Evolutionary conservation across 2,329 filamentous ascomycete species (phyloP), one percentile per base, ranked within the genome.

Genomic region (Dactylonectria macrodidyma): DNA sequence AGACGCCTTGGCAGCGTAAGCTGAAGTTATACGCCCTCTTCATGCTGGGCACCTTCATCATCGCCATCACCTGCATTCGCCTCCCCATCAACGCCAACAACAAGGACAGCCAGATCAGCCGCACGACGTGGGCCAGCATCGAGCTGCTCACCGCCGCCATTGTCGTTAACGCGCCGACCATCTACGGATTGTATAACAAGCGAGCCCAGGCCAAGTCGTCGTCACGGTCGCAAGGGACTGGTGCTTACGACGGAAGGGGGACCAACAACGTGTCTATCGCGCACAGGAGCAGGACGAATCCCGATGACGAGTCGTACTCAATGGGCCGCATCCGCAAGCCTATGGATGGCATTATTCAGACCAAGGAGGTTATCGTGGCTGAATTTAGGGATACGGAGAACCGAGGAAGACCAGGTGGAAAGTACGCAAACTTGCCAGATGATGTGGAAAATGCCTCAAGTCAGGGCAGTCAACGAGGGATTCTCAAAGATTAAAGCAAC

Each of bases 111-210:
- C 81, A 82, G 46, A 68, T 78, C 6, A 80, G 78, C 51, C 77
- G 81, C 16, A 80, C 80, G 4, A 80, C 79, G 1, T 83, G 81
- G 78, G 80, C 80, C 5, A 81, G 79, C 44, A 76, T 77, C 5
- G 82, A 84, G 63, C 75, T 83, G n/a, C 54, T 79, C 5, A 75
- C 76, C 0, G 72, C 76, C 10, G 72, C 77, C 1, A 61, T 78
- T 3, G 80, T 83, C 6, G 81, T 83, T 22, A 84, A 84, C 59
- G 76, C 77, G 0, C 81, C 81, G 1, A 80, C 80, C 0, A 65
- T 83, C 10, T 82, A 80, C 61, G 79, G 76, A 3, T 66, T 80
- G 2, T 80, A 77, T 77, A 80, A 80, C 36, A 77, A 76, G 52
- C 62, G 55, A 10, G 67, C 60, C 41, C 65, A 71, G 46, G 67